Base-by-base conservation (phyloP, 106 monocot species). In the Apostasia shenzhenica region DNA sequence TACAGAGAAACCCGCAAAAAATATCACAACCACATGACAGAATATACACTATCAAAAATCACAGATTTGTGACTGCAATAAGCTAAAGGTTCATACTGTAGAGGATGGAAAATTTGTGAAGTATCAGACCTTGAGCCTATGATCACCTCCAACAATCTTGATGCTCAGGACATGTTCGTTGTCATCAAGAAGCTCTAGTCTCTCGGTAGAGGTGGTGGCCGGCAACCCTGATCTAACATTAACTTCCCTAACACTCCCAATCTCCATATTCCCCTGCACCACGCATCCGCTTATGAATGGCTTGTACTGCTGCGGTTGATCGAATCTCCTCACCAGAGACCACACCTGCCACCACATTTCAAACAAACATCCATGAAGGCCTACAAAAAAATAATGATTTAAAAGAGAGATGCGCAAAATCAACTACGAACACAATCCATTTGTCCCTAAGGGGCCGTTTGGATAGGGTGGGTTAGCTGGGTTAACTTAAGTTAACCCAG, bases 211-310 rank as follows among this genome's bases (percentile, higher is more conserved):
- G 11, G 88, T 91, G n/a, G 94, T 88, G 3, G 94, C 94, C 0
- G 94, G 94, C 26, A 95, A 81, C 1, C 94, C 94, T 2, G 94
- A 88, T 71, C 82, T 88, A 9, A 94, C 88, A 45, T 91, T 86
- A 59, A 94, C 88, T 68, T 94, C 88, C 51, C 94, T 80, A 10
- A 94, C 78, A 58, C 91, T 88, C 26, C 94, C 94, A 63, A 91
- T 85, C 83, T 79, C 81, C 4, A 79, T 61, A 66, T 83, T 84
- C 14, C 83, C 85, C 47, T 73, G 72, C 69, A 91, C 77, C 42
- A 82, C 82, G 42, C 94, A 94, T 41, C 86, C 67, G 71, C 83
- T 87, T 8, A 87, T 72, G 75, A 87, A 87, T 13, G 83, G 83
- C 66, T 87, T 87, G 83, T 87, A 87, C 77, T 77, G 70, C 83